Evolutionary conservation across 129 eudicot genomes (phyloP).

Genomic region (Centella asiatica): DNA sequence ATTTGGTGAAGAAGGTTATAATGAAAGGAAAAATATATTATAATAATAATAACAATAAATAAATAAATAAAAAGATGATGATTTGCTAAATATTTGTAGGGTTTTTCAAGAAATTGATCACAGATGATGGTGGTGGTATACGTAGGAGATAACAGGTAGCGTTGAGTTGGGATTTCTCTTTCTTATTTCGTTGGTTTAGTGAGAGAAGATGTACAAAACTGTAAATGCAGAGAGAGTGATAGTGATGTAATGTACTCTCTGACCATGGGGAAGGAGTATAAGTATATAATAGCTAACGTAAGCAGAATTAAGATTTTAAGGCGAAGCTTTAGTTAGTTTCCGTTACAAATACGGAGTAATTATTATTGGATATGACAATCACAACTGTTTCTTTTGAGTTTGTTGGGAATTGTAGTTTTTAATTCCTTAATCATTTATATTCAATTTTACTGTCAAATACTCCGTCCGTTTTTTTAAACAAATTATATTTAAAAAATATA

Average conservation of each 20-base stretch:
- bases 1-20: slow-evolving; percentile 21
- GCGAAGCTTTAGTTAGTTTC: slow-evolving; percentile 36
- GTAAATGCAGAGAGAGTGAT: background rate
- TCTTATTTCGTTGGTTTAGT: slow-evolving; percentile 35
- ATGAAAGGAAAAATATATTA: slow-evolving; percentile 7
- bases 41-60: too few relatives aligned
- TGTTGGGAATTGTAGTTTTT: slow-evolving; percentile 15
- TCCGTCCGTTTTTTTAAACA: background rate
- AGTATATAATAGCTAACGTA: background rate
- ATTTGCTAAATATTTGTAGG: slow-evolving; percentile 1
- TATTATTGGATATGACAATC: slow-evolving; percentile 31
- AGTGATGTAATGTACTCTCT: too few relatives aligned
- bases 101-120: slow-evolving; percentile 32
- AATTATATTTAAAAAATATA: too few relatives aligned
- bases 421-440: background rate
- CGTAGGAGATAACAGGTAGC: slow-evolving; percentile 36
- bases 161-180: too few relatives aligned
- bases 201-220: background rate
- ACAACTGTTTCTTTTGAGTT: slow-evolving; percentile 27
- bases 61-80: background rate
- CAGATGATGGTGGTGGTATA: slow-evolving; percentile 33
- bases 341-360: slow-evolving; percentile 22
- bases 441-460: background rate
- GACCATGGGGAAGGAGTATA: background rate
- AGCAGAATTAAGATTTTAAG: slow-evolving; percentile 18